Conservation (phyloP, 1,284 basidiomycete species). For the Pseudozyma thailandica region DNA sequence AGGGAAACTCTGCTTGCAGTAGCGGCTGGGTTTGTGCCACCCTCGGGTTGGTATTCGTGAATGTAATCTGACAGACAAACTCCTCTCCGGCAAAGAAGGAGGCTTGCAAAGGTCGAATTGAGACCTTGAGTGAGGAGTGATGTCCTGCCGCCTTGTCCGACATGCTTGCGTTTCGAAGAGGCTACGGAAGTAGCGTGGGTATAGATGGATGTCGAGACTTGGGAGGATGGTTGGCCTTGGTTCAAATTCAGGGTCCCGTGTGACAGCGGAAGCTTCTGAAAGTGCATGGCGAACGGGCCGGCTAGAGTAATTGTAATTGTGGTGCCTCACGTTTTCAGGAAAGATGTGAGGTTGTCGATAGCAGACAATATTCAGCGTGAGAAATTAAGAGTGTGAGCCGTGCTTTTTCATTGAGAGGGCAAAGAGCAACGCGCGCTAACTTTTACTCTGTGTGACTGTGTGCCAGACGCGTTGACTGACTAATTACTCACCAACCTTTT, state of each 20-base stretch:
- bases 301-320: background rate
- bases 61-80: slow-evolving; percentile 84
- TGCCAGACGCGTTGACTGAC: slow-evolving; percentile 1
- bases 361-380: background rate
- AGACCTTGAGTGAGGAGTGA: slow-evolving; percentile 67
- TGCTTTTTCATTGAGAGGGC: too few relatives aligned
- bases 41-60: slow-evolving; percentile 78
- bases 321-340: background rate
- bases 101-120: slow-evolving; percentile 78
- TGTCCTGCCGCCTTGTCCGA: slow-evolving; percentile 8
- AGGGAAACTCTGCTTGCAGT: slow-evolving; percentile 30
- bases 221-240: background rate
- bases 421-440: background rate
- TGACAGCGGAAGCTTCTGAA: background rate
- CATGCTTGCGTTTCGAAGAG: slow-evolving; percentile 9
- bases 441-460: background rate
- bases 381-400: background rate
- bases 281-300: background rate
- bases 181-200: background rate
- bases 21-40: slow-evolving; percentile 71
- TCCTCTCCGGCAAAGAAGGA: slow-evolving; percentile 92
- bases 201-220: background rate
- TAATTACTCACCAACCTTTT: slow-evolving; percentile 6
- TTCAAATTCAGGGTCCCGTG: slow-evolving; percentile 3
- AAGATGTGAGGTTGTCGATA: background rate